Conservation (phyloP, 2,329 filamentous ascomycete genomes). For the Clonostachys rosea region DNA sequence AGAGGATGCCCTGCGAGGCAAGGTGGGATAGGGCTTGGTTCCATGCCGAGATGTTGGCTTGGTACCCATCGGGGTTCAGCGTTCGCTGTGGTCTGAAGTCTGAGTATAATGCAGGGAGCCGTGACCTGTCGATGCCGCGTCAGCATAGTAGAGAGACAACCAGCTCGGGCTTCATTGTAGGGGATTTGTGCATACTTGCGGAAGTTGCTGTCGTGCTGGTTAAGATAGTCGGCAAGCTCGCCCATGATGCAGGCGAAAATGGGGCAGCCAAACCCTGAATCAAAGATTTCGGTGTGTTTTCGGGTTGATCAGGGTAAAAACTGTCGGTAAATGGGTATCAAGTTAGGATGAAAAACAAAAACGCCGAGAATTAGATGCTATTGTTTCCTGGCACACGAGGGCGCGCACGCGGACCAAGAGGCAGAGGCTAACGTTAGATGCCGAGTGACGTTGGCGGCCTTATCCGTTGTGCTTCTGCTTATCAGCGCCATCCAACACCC, state of each 20-base stretch:
- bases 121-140: constrained; percentile 44
- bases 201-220: constrained; percentile 57
- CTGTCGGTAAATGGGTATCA: too few relatives aligned
- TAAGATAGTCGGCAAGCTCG: constrained; percentile 64
- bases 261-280: neutral
- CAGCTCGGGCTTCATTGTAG: neutral
- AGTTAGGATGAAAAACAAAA: too few relatives aligned
- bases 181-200: constrained; percentile 36
- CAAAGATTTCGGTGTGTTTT: neutral
- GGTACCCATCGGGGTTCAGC: constrained; percentile 81
- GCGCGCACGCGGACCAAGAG: neutral
- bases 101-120: constrained; percentile 81
- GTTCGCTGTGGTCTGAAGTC: constrained; percentile 73
- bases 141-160: neutral
- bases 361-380: neutral
- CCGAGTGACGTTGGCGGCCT: too few relatives aligned
- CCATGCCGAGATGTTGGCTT: constrained; percentile 78
- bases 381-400: neutral
- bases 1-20: constrained; percentile 53
- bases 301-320: too few relatives aligned
- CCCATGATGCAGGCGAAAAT: constrained; percentile 40
- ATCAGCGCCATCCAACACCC: too few relatives aligned
- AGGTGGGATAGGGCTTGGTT: constrained; percentile 68
- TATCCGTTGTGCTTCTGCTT: too few relatives aligned
- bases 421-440: too few relatives aligned